Conservation (phyloP, 2,329 filamentous ascomycete species). For the Fusarium tuaranense region DNA sequence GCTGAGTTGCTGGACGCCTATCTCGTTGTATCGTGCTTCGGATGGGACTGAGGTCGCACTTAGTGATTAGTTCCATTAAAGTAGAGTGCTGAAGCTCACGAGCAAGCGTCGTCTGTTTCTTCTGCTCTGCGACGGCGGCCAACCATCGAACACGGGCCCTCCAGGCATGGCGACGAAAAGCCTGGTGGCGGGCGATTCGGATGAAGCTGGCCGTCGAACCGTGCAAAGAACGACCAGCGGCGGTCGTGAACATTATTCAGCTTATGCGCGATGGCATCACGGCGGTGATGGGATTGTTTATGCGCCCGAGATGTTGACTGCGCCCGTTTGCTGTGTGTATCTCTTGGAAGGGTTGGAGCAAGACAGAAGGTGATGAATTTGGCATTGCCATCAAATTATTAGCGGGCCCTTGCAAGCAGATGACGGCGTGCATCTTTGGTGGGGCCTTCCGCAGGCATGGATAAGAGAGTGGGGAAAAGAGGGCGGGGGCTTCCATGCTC, state of each 20-base stretch:
- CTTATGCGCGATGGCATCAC: conserved; percentile 43
- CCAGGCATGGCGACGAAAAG: conserved; percentile 53
- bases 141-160: conserved; percentile 59
- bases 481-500: background rate
- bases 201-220: conserved; percentile 60
- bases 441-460: conserved; percentile 13
- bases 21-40: conserved; percentile 84
- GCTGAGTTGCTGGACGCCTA: conserved; percentile 95
- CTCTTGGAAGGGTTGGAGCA: conserved; percentile 15
- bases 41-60: conserved; percentile 56
- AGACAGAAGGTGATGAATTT: conserved; percentile 33
- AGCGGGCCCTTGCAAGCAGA: conserved; percentile 35
- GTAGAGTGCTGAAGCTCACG: conserved; percentile 49
- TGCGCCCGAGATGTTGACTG: conserved; percentile 20
- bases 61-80: background rate
- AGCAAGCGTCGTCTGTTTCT: conserved; percentile 50
- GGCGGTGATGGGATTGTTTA: conserved; percentile 8
- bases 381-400: conserved; percentile 28
- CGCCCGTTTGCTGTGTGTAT: conserved; percentile 5
- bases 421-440: conserved; percentile 31
- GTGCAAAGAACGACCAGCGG: conserved; percentile 54
- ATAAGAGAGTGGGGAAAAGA: background rate
- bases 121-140: conserved; percentile 48
- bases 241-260: conserved; percentile 47
- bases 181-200: conserved; percentile 62